These are phyloP conservation scores for Leucaena leucocephala DNA, from an alignment of 306 rosid genomes.

Conservation along the genomic window DNA sequence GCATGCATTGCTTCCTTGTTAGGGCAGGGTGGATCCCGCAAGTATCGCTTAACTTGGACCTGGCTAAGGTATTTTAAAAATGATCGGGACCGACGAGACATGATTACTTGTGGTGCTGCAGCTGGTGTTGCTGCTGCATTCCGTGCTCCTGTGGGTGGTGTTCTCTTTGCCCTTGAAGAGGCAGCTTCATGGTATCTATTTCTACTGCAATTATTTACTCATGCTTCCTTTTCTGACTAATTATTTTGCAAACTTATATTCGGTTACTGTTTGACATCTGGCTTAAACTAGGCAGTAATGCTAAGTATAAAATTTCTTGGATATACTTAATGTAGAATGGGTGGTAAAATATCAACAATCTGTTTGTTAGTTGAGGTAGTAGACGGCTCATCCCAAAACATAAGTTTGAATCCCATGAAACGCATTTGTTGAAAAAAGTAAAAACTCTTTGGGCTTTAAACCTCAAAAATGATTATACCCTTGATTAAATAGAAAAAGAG, in stretches of 20 bases:
- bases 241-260: background rate
- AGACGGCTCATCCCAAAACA: too few relatives aligned
- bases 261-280: background rate
- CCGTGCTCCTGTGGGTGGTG: slow-evolving; percentile 96
- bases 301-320: background rate
- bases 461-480: too few relatives aligned
- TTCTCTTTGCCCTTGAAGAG: slow-evolving; percentile 93
- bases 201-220: slow-evolving; percentile 27
- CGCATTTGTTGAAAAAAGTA: too few relatives aligned
- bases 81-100: slow-evolving; percentile 87
- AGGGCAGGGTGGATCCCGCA: slow-evolving; percentile 93
- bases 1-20: slow-evolving; percentile 86
- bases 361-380: too few relatives aligned
- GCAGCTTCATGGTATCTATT: slow-evolving; percentile 91
- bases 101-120: slow-evolving; percentile 96
- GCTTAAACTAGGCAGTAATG: slow-evolving; percentile 3
- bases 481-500: too few relatives aligned
- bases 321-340: background rate
- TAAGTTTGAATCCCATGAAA: too few relatives aligned
- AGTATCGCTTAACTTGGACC: slow-evolving; percentile 66
- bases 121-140: slow-evolving; percentile 98
- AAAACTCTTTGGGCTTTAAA: too few relatives aligned
- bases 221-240: background rate
- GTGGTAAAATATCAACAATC: too few relatives aligned
- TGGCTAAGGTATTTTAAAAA: slow-evolving; percentile 87